phyloP scores from a whole-genome alignment of 139 green algal species.

The Volvox reticuliferus region DNA sequence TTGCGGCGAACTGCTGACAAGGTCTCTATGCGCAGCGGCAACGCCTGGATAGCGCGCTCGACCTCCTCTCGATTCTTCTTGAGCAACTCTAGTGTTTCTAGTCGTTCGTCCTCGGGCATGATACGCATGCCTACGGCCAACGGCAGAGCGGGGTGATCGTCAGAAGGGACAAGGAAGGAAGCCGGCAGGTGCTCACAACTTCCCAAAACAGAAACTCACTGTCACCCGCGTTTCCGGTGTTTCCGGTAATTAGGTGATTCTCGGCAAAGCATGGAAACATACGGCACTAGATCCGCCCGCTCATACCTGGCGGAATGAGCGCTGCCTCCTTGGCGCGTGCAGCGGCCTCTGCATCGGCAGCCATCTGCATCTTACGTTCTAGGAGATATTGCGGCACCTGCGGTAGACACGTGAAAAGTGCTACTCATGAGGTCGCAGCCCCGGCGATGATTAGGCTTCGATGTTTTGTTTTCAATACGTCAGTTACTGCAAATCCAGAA shows the following conservation, averaged over 20 bases:
- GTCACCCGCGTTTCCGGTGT: too few species aligned
- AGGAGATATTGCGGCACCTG: slow-evolving; percentile 73
- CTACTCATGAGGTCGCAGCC: too few species aligned
- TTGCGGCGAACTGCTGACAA: slow-evolving; percentile 60
- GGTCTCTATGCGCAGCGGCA: slow-evolving; percentile 79
- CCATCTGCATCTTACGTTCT: slow-evolving; percentile 74
- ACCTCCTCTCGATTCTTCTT: slow-evolving; percentile 59
- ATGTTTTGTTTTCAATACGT: too few species aligned
- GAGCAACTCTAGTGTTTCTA: slow-evolving; percentile 71
- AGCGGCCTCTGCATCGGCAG: slow-evolving; percentile 54
- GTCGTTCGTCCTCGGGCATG: slow-evolving; percentile 71
- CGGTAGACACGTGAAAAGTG: not conserved
- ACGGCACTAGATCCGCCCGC: too few species aligned
- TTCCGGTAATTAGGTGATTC: too few species aligned
- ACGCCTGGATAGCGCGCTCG: slow-evolving; percentile 36
- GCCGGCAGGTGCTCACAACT: too few species aligned
- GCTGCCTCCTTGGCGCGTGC: slow-evolving; percentile 60
- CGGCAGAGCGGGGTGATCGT: not conserved
- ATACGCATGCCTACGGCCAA: slow-evolving; percentile 70
- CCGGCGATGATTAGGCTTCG: too few species aligned
- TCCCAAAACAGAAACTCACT: too few species aligned
- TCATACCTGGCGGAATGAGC: slow-evolving; percentile 65
- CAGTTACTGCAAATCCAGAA: too few species aligned
- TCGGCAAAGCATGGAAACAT: too few species aligned
- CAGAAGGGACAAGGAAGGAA: not conserved